These are phyloP conservation scores for Letharia columbiana DNA, from an alignment of 495 filamentous ascomycete species.

Conservation along the genomic window DNA sequence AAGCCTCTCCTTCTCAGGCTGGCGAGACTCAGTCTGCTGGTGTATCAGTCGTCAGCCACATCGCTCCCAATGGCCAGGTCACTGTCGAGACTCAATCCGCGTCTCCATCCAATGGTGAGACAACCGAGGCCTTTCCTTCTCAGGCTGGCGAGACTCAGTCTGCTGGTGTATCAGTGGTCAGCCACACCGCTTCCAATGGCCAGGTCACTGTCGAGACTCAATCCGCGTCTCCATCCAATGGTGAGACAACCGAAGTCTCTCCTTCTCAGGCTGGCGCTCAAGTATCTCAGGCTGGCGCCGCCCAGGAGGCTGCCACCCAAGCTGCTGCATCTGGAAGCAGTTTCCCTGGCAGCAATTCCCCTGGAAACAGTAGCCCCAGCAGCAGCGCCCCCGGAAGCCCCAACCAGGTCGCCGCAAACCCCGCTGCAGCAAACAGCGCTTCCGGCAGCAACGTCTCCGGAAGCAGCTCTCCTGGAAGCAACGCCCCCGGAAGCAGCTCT, in stretches of 20 bases:
- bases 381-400: neutral
- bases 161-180: neutral
- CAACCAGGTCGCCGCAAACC: neutral
- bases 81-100: neutral
- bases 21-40: neutral
- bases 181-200: slow-evolving; percentile 7
- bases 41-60: neutral
- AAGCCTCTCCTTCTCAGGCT: neutral
- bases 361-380: neutral
- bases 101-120: slow-evolving; percentile 1
- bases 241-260: neutral
- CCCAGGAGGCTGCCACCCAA: neutral
- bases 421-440: neutral
- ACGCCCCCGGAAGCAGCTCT: neutral
- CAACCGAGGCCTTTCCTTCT: neutral
- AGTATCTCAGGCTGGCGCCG: neutral
- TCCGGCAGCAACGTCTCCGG: neutral
- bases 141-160: neutral
- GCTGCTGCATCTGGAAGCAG: neutral
- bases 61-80: slow-evolving; percentile 7
- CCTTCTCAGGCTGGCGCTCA: neutral
- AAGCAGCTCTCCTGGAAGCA: neutral
- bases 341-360: neutral
- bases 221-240: neutral
- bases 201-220: slow-evolving; percentile 1